These are phyloP conservation scores for Lunularia cruciata DNA, from an alignment of 225 moss, liverwort and hornwort species.

Conservation along the genomic window DNA sequence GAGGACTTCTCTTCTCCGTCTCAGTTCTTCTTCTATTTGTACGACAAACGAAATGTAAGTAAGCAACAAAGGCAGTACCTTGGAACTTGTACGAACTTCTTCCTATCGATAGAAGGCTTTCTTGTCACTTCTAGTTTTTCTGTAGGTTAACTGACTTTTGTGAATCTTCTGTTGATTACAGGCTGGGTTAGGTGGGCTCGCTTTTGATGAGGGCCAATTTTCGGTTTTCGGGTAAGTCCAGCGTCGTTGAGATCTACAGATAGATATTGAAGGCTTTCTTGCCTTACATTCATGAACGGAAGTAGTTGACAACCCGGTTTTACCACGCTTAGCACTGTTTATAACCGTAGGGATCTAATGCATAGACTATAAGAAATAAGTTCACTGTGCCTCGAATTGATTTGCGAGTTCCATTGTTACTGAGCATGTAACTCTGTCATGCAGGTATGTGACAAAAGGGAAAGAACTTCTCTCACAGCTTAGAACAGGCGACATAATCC, in stretches of 20 bases:
- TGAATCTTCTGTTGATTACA: constrained; percentile 8
- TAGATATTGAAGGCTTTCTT: too few relatives aligned
- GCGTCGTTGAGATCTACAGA: neutral
- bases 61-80: neutral
- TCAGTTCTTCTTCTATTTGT: constrained; percentile 96
- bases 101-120: neutral
- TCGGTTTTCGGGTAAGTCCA: constrained; percentile 78
- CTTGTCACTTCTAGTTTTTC: neutral
- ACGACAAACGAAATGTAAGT: constrained; percentile 75
- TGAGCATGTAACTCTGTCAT: too few relatives aligned
- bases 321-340: too few relatives aligned
- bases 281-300: too few relatives aligned
- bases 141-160: neutral
- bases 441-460: constrained; percentile 86
- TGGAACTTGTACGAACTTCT: neutral
- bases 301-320: too few relatives aligned
- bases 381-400: too few relatives aligned
- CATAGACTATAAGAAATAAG: too few relatives aligned
- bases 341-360: too few relatives aligned
- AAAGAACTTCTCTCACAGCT: constrained; percentile 90
- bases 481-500: constrained; percentile 82
- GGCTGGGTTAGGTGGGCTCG: constrained; percentile 93
- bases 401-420: too few relatives aligned
- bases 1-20: constrained; percentile 93
- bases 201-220: constrained; percentile 98